Percentiles rank a stretch among this genome's conserved stretches.
Evolutionary conservation across 1,139 yeast species (phyloP).

Genomic region (Hansenula lynferdii): DNA sequence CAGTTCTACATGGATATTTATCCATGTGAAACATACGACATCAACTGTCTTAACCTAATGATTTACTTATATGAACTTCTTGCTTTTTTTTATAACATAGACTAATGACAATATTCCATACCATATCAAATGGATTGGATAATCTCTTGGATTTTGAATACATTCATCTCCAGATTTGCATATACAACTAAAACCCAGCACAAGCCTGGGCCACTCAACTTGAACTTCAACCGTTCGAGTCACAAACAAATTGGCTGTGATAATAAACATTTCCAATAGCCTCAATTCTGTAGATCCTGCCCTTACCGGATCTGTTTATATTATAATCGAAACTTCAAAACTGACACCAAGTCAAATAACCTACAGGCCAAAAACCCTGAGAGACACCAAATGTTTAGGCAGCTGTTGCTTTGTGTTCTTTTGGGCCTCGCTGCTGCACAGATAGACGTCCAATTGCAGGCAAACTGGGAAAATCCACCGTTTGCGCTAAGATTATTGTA

Average conservation of each 20-base stretch:
- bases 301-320: too few species aligned
- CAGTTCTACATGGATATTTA: not conserved
- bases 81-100: not conserved
- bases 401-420: not conserved
- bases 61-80: not conserved
- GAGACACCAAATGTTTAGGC: too few species aligned
- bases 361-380: too few species aligned
- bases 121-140: not conserved
- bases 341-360: too few species aligned
- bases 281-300: too few species aligned
- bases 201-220: too few species aligned
- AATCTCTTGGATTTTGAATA: not conserved
- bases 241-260: too few species aligned
- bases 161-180: conserved; percentile 1
- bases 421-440: conserved; percentile 4
- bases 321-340: too few species aligned
- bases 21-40: not conserved
- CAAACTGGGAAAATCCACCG: conserved; percentile 35
- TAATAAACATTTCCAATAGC: too few species aligned
- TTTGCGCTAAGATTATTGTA: conserved; percentile 43
- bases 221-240: conserved; percentile 3
- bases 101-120: too few species aligned
- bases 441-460: conserved; percentile 17
- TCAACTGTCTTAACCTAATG: conserved; percentile 5
- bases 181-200: too few species aligned